Evolutionary conservation across 805 yeast genomes (phyloP), one percentile per base, ranked within the genome.

Genomic region (Metschnikowia henanensis): DNA sequence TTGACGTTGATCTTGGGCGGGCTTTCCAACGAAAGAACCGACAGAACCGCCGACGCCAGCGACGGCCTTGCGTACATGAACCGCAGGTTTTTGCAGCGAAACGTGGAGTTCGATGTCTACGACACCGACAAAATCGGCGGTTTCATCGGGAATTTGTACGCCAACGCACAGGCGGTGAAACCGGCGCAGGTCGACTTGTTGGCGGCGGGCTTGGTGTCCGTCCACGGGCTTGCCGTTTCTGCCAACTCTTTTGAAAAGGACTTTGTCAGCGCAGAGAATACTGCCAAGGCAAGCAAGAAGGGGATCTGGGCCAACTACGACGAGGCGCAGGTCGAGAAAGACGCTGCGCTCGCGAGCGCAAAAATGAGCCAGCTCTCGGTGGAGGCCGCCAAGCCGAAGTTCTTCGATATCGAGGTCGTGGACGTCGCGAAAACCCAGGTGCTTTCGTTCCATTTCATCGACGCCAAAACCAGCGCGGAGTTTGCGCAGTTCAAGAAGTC

Each of bases 1-100:
- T 67, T 89, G 56, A 81, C 83, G 3, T 72, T 87, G 49, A 85
- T 88, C 10, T 73, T 88, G 36, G 91, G 91, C 29, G 96, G 96
- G 3, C 73, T 88, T 52, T 60, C 78, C 21, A 67, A 66, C 64
- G 70, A 57, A 37, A 62, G 62, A 43, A 39, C 55, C 18, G 70
- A n/a, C n/a, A n/a, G n/a, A n/a, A n/a, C 65, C 39, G 73, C 68
- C 7, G 57, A 67, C 8, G 74, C 60, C 10, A 68, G 76, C 17
- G 75, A 70, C 30, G 87, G 87, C 2, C 57, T 79, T 22, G 76
- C 70, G 30, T 81, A 68, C 57, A 74, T 81, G 47, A 72, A 70
- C 55, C 75, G 73, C 48, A 76, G 76, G 47, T 72, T 77, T 39
- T 70, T 80, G 60, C 96, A 88, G 66, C 77, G 89, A 58, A 87